These are phyloP conservation scores for Globisporangium acanthophoron DNA, from an alignment of 352 stramenopile genomes.

Conservation along the genomic window DNA sequence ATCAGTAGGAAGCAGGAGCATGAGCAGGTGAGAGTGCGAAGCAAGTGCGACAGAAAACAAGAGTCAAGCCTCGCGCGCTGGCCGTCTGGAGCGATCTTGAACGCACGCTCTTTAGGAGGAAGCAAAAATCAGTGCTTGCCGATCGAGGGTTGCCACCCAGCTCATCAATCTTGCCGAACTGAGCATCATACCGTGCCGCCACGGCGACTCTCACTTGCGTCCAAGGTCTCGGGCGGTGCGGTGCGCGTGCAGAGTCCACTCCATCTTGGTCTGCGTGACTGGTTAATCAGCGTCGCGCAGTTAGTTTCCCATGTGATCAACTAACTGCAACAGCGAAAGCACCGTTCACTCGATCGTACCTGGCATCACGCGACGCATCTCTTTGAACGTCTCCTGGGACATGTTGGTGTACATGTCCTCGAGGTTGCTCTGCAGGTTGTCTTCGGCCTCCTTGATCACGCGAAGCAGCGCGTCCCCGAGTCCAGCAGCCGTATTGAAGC, in stretches of 20 bases:
- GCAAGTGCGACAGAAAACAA: background rate
- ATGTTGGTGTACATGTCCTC: conserved; percentile 95
- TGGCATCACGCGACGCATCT: conserved; percentile 94
- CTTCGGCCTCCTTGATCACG: conserved; percentile 78
- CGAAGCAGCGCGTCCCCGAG: conserved; percentile 62
- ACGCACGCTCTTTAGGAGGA: background rate
- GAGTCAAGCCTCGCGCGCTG: background rate
- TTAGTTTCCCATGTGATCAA: background rate
- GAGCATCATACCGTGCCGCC: background rate
- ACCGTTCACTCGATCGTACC: conserved; percentile 18
- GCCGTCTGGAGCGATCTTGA: background rate
- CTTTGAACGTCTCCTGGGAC: conserved; percentile 92
- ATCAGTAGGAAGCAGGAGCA: background rate
- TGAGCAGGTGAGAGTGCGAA: background rate
- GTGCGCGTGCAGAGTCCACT: conserved; percentile 82
- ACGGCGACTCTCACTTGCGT: conserved; percentile 37
- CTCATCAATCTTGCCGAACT: background rate
- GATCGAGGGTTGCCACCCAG: background rate
- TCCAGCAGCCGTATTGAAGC: conserved; percentile 27
- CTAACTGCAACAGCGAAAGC: too few species aligned
- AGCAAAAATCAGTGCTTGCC: background rate
- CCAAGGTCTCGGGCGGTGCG: conserved; percentile 73
- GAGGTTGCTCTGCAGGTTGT: conserved; percentile 84
- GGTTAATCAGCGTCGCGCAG: background rate
- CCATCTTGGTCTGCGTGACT: conserved; percentile 88